Evolutionary conservation across 78 protist genomes (phyloP).

Genomic region (Cyanophora paradoxa): DNA sequence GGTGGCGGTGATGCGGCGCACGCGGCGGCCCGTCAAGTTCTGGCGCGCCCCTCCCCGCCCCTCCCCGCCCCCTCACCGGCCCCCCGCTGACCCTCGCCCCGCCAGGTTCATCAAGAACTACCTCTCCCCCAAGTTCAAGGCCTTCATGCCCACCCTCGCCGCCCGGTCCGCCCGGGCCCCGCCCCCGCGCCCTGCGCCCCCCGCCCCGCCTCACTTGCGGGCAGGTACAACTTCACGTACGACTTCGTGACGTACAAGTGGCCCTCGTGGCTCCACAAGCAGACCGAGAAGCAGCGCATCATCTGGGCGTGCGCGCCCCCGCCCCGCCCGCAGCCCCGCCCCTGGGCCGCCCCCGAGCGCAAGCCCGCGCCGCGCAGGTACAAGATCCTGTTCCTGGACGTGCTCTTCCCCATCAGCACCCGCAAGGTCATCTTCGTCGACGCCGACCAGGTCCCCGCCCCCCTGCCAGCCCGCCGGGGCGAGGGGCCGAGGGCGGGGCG

Average conservation of each 20-base stretch:
- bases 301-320: slow-evolving; percentile 85
- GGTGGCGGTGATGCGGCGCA: slow-evolving; percentile 64
- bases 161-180: no score
- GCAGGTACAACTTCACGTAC: slow-evolving; percentile 73
- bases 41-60: no score
- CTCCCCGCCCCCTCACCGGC: no score
- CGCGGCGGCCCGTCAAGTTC: slow-evolving; percentile 82
- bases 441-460: slow-evolving; percentile 82
- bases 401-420: slow-evolving; percentile 86
- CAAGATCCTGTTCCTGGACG: slow-evolving; percentile 97
- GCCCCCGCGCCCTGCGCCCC: no score
- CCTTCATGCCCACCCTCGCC: not conserved
- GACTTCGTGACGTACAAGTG: slow-evolving; percentile 91
- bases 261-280: slow-evolving; percentile 91
- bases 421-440: slow-evolving; percentile 84
- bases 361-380: not conserved
- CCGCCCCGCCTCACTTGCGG: no score
- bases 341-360: not conserved
- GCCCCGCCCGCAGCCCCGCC: not conserved
- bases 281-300: slow-evolving; percentile 87
- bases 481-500: not conserved
- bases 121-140: slow-evolving; percentile 79
- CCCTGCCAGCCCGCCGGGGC: not conserved
- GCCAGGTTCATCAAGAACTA: slow-evolving; percentile 79
- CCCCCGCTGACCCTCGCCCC: no score